Evolutionary conservation across 2,329 filamentous ascomycete genomes (phyloP), one percentile per base, ranked within the genome.

Genomic region (Alternaria gansuensis): DNA sequence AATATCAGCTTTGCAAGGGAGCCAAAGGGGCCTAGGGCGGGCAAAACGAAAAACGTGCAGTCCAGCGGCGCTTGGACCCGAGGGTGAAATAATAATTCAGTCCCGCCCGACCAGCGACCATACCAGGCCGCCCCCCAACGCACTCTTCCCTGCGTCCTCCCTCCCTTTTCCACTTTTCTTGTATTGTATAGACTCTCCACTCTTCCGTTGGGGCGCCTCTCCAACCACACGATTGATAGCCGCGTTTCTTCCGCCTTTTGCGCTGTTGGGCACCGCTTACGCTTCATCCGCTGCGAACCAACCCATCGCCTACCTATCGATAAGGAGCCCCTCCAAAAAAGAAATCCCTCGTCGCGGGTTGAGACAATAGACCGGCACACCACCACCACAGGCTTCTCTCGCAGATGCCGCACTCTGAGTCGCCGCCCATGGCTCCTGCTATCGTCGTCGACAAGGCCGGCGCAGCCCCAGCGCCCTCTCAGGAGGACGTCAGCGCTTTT

Each of bases 361-460:
- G 33, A 51, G 33, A 39, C 29, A 57, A 55, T 29, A 56, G 26
- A 28, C 31, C 51, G 34, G 34, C 51, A 49, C 59, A 48, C 53
- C 10, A 24, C 39, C 26, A 33, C 23, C 10, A 14, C 55, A 56
- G 48, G 56, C 57, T 61, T 69, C 73, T 33, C 23, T 33, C 43
- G 45, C 59, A 68, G 62, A 83, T 83, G 81, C 81, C 82, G 65
- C 82, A 83, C 74, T 77, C 77, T 72, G 82, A 83, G 66, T 83
- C 81, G 70, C 81, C 82, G 55, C 75, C 80, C 61, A 82, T 82
- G 80, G 77, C 77, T 57, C 77, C 81, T 59, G 73, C 76, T 59
- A 76, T 83, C 66, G 75, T 81, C 64, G 79, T 83, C 60, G 78
- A 78, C 73, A 80, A 79, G 72, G 77, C 79, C 62, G 71, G 71